Conservation (phyloP, 108 stramenopile genomes). For the Nitzschia inconspicua region DNA sequence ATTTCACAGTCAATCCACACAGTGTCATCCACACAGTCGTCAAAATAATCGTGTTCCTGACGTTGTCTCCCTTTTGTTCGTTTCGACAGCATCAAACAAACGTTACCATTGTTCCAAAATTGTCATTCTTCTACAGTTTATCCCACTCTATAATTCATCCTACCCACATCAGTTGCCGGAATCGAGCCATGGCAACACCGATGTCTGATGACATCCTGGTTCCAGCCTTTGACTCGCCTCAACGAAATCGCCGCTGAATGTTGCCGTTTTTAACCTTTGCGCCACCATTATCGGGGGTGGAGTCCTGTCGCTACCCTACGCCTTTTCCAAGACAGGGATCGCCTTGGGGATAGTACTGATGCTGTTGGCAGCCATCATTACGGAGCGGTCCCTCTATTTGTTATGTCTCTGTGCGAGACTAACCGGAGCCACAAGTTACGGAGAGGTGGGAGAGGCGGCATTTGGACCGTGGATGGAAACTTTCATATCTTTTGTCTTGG, state of each 20-base stretch:
- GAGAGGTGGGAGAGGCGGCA: constrained; percentile 58
- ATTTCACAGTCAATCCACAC: too few relatives aligned
- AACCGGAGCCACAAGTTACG: constrained; percentile 69
- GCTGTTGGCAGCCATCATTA: constrained; percentile 51
- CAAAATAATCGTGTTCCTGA: too few relatives aligned
- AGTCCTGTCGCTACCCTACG: constrained; percentile 77
- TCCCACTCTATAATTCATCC: too few relatives aligned
- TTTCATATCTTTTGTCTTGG: constrained; percentile 45
- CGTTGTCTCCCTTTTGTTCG: too few relatives aligned
- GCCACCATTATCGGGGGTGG: constrained; percentile 90
- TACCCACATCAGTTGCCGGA: too few relatives aligned
- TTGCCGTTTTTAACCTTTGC: constrained; percentile 76
- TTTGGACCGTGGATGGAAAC: constrained; percentile 63
- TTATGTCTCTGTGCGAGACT: constrained; percentile 65
- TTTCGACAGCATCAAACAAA: too few relatives aligned
- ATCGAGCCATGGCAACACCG: too few relatives aligned
- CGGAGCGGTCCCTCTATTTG: constrained; percentile 60
- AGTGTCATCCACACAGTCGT: too few relatives aligned
- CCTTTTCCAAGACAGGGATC: constrained; percentile 77
- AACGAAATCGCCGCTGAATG: constrained; percentile 47
- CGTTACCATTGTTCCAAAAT: too few relatives aligned
- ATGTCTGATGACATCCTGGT: constrained; percentile 19
- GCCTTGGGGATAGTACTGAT: constrained; percentile 59
- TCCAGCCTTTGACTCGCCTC: constrained; percentile 37
- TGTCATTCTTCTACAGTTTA: too few relatives aligned